Conservation (phyloP, 257 asterid species). For the Jasminum sambac region DNA sequence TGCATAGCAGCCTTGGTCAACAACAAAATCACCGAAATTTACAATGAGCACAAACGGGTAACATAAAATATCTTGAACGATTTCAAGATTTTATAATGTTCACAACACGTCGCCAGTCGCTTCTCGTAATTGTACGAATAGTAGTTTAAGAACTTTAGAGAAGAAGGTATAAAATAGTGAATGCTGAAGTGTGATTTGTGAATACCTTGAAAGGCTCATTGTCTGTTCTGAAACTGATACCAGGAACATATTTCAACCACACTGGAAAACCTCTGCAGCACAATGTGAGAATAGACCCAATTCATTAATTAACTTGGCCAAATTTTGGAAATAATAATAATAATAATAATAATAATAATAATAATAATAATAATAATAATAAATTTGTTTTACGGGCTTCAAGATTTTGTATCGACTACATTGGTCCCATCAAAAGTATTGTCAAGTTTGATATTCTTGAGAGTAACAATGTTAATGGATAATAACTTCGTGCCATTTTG, state of each 20-base stretch:
- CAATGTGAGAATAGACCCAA: slow-evolving; percentile 2
- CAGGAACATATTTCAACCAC: slow-evolving; percentile 74
- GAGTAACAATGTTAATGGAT: no score
- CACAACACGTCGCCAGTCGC: background rate
- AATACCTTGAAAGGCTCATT: slow-evolving; percentile 70
- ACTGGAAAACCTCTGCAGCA: slow-evolving; percentile 75
- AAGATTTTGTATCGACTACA: no score
- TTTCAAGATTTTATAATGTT: no score
- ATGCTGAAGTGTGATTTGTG: background rate
- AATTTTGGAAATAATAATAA: background rate
- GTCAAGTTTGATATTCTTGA: no score
- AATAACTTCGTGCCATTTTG: no score
- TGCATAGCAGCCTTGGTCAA: slow-evolving; percentile 57
- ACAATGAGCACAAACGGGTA: background rate
- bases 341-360: background rate
- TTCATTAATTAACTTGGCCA: background rate
- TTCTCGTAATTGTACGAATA: background rate
- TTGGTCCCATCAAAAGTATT: no score
- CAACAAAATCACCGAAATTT: slow-evolving; percentile 15
- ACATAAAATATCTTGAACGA: background rate
- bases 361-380: no score
- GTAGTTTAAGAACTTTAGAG: background rate
- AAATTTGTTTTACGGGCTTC: no score
- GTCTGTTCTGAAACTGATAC: slow-evolving; percentile 71
- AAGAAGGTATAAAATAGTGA: background rate